Conservation (phyloP, 2,329 filamentous ascomycete genomes). For the Cladosporium velox region DNA sequence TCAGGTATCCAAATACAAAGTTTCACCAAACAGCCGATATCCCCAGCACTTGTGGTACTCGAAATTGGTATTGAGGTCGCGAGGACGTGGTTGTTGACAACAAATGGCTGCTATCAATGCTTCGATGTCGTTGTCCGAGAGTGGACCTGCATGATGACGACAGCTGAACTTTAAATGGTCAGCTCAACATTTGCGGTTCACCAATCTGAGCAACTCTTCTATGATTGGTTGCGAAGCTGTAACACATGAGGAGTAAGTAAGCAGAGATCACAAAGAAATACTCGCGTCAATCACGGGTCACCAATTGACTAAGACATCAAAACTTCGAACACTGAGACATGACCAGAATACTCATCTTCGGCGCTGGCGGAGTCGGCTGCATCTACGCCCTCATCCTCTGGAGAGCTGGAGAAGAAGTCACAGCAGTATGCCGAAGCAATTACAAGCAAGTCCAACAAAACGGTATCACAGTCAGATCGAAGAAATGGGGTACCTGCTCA, state of each 20-base stretch:
- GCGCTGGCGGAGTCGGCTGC: conserved; percentile 45
- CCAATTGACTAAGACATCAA: neutral
- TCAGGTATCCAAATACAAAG: neutral
- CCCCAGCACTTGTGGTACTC: neutral
- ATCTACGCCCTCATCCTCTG: conserved; percentile 46
- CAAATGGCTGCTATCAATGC: neutral
- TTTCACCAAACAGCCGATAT: neutral
- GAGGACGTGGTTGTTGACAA: neutral
- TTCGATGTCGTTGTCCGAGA: neutral
- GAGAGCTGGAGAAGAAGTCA: conserved; percentile 40
- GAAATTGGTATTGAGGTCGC: neutral
- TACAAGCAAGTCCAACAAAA: conserved; percentile 43
- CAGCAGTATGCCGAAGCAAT: conserved; percentile 48
- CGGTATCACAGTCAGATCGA: conserved; percentile 45
- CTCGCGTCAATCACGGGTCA: neutral
- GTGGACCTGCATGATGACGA: conserved; percentile 3
- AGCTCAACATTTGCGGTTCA: neutral
- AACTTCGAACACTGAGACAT: neutral
- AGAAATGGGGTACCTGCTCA: conserved; percentile 41
- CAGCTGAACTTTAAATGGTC: conserved; percentile 1
- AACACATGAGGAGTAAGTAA: neutral
- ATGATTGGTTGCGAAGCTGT: neutral
- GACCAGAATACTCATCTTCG: conserved; percentile 41
- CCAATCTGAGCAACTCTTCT: neutral
- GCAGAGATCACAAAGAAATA: neutral